Conservation (phyloP, 441 rosid genomes). For the Euphorbia celastroides region DNA sequence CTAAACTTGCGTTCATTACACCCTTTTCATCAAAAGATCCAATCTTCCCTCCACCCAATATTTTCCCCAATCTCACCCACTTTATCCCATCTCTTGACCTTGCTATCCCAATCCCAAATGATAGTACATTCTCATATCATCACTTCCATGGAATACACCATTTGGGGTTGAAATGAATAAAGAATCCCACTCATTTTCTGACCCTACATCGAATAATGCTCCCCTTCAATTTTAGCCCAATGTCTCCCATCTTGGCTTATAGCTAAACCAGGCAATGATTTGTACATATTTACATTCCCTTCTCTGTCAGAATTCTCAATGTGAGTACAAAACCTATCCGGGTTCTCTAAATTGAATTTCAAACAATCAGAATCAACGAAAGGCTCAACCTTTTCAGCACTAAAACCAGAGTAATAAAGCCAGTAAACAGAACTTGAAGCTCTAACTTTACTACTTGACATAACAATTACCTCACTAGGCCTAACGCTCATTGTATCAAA, state of each 20-base stretch:
- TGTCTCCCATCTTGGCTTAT: slow-evolving; percentile 82
- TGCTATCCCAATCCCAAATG: slow-evolving; percentile 60
- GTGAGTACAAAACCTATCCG: slow-evolving; percentile 32
- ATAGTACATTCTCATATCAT: slow-evolving; percentile 79
- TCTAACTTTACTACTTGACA: slow-evolving; percentile 60
- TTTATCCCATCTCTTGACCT: slow-evolving; percentile 80
- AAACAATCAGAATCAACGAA: slow-evolving; percentile 23
- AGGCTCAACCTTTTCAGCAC: slow-evolving; percentile 35
- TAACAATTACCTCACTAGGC: slow-evolving; percentile 60
- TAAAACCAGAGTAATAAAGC: slow-evolving; percentile 68
- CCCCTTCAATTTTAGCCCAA: slow-evolving; percentile 95
- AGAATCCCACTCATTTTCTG: slow-evolving; percentile 72
- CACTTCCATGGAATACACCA: slow-evolving; percentile 56
- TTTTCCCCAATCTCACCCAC: slow-evolving; percentile 75
- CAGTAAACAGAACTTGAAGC: slow-evolving; percentile 62
- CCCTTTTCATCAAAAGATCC: slow-evolving; percentile 60
- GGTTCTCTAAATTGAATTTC: slow-evolving; percentile 34
- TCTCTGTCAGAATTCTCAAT: slow-evolving; percentile 15
- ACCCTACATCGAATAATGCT: slow-evolving; percentile 70
- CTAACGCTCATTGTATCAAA: slow-evolving; percentile 60
- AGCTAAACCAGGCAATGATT: slow-evolving; percentile 70
- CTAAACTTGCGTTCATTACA: slow-evolving; percentile 45
- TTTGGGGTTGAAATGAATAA: slow-evolving; percentile 51
- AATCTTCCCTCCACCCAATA: slow-evolving; percentile 47
- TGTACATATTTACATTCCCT: slow-evolving; percentile 22